These are phyloP conservation scores for Phialemoniopsis sp. DNA, from an alignment of 2,329 filamentous ascomycete species.

Conservation along the genomic window DNA sequence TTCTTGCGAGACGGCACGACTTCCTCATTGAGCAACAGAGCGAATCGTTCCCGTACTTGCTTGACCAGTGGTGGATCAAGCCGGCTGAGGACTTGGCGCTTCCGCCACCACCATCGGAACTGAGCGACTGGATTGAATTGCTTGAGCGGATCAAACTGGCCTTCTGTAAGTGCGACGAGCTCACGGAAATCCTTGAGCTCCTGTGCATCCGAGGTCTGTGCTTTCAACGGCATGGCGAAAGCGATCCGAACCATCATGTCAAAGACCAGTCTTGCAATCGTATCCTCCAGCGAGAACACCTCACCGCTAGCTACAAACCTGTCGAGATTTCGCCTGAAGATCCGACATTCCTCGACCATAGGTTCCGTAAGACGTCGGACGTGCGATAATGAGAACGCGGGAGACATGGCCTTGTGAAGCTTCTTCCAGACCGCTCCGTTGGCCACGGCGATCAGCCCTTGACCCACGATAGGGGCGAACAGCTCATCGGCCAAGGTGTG, in stretches of 20 bases:
- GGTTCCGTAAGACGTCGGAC: conserved; percentile 4
- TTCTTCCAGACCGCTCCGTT: conserved; percentile 1
- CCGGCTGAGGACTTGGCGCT: background rate
- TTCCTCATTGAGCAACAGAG: conserved; percentile 9
- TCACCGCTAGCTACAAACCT: conserved; percentile 6
- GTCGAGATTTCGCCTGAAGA: conserved; percentile 13
- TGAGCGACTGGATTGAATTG: no score
- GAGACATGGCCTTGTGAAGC: conserved; percentile 9
- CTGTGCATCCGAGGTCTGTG: conserved; percentile 6
- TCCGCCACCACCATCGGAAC: no score
- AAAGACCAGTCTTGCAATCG: conserved; percentile 15
- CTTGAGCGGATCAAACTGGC: no score
- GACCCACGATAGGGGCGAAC: conserved; percentile 3
- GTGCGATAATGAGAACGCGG: no score
- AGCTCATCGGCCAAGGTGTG: conserved; percentile 10
- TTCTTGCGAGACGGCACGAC: conserved; percentile 10
- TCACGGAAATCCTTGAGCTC: no score
- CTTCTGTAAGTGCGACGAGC: no score
- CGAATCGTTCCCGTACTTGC: conserved; percentile 6
- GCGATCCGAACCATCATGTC: conserved; percentile 16
- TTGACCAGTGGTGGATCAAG: conserved; percentile 9
- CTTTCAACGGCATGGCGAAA: conserved; percentile 11
- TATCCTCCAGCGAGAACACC: conserved; percentile 16
- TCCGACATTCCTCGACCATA: conserved; percentile 16
- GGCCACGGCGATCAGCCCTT: no score